A percentile compares a stretch with the other conserved stretches of the same genome.
Evolutionary conservation across 1,284 basidiomycete species (phyloP).

Genomic region (Heterobasidion parviporum): DNA sequence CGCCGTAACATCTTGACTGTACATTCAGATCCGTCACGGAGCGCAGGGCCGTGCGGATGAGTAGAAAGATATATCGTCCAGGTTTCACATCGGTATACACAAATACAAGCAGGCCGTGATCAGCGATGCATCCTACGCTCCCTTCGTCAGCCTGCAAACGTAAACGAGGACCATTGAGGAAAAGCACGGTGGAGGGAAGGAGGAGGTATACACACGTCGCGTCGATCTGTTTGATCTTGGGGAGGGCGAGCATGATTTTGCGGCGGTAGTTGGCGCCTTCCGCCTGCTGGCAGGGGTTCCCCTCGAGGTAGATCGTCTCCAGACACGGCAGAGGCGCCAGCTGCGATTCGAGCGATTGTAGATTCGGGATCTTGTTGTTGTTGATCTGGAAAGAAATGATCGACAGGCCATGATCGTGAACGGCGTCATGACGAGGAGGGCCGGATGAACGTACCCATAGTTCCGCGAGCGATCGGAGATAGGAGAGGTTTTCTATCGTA

Average conservation of each 20-base stretch:
- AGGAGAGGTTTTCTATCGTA: conserved; percentile 73
- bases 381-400: conserved; percentile 56
- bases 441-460: conserved; percentile 69
- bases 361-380: conserved; percentile 73
- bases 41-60: too few relatives aligned
- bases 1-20: too few relatives aligned
- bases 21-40: too few relatives aligned
- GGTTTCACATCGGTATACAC: too few relatives aligned
- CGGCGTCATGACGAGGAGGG: background rate
- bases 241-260: conserved; percentile 84
- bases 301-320: conserved; percentile 91
- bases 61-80: too few relatives aligned
- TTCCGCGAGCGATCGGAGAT: conserved; percentile 75
- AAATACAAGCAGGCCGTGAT: background rate
- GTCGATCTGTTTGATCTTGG: conserved; percentile 90
- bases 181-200: background rate
- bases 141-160: background rate
- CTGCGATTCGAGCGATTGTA: conserved; percentile 65
- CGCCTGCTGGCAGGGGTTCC: conserved; percentile 82
- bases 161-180: background rate
- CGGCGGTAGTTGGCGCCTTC: conserved; percentile 80
- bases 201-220: conserved; percentile 64
- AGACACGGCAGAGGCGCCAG: conserved; percentile 63
- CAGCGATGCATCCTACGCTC: background rate
- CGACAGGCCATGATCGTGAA: background rate